Evolutionary conservation across 1,139 yeast species (phyloP).

Genomic region (Petasospora rhodanensis): DNA sequence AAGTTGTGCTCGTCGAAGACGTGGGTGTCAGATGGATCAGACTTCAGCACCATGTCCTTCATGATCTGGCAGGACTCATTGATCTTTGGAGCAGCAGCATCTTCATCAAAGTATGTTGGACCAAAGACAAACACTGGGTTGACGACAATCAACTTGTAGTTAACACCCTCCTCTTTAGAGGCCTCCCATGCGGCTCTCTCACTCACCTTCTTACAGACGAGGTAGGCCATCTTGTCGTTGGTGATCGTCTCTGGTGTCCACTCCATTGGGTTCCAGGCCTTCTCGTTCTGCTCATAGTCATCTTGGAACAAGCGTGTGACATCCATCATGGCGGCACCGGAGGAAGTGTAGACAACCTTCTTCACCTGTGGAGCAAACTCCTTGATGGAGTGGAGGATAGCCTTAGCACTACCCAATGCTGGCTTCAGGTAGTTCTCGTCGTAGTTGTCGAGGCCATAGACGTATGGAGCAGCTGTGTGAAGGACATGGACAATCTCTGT

Average conservation of each 20-base stretch:
- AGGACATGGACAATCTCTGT: constrained; percentile 14
- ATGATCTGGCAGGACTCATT: constrained; percentile 34
- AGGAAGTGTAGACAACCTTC: constrained; percentile 49
- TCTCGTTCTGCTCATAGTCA: constrained; percentile 27
- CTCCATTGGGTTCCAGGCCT: constrained; percentile 38
- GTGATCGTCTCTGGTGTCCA: no score
- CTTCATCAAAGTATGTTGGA: constrained; percentile 38
- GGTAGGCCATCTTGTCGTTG: constrained; percentile 35
- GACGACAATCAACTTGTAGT: constrained; percentile 39
- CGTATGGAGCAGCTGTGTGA: constrained; percentile 26
- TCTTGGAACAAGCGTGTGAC: constrained; percentile 27
- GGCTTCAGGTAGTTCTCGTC: constrained; percentile 32
- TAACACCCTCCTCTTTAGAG: constrained; percentile 32
- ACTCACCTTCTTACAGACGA: constrained; percentile 47
- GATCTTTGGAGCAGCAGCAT: constrained; percentile 27
- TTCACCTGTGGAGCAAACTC: constrained; percentile 42
- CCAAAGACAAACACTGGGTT: constrained; percentile 49
- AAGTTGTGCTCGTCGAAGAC: constrained; percentile 19
- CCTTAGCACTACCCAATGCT: constrained; percentile 46
- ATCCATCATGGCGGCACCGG: constrained; percentile 50
- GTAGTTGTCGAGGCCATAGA: constrained; percentile 3
- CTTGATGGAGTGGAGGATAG: constrained; percentile 37
- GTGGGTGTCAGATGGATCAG: constrained; percentile 20
- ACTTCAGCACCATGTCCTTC: constrained; percentile 21
- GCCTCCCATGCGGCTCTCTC: constrained; percentile 56